Conservation (phyloP, 352 stramenopile genomes). For the Phytophthora macrochlamydospora region DNA sequence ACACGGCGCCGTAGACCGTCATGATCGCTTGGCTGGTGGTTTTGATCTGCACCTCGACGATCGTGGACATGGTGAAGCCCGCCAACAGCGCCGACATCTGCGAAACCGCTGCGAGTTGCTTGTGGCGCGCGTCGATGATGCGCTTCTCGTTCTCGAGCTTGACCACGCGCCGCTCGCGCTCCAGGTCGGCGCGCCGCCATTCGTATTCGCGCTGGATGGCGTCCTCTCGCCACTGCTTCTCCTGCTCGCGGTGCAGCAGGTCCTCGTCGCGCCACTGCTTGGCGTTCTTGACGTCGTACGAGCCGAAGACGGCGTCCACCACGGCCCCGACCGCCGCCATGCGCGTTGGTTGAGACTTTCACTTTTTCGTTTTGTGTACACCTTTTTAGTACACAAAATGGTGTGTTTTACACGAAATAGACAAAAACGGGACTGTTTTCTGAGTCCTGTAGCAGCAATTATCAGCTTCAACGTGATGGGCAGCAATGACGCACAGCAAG, state of each 20-base stretch:
- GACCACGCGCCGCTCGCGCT: conserved; percentile 67
- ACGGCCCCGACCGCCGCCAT: conserved; percentile 71
- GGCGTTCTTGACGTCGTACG: conserved; percentile 84
- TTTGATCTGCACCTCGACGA: conserved; percentile 71
- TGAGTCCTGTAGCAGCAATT: neutral
- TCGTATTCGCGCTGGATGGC: conserved; percentile 66
- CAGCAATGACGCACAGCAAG: conserved; percentile 6
- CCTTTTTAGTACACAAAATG: neutral
- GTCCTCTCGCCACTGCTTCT: conserved; percentile 84
- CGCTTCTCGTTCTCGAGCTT: conserved; percentile 88
- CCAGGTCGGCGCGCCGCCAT: conserved; percentile 73
- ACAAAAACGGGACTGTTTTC: conserved; percentile 26
- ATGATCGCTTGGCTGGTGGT: conserved; percentile 54
- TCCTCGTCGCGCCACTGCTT: conserved; percentile 86
- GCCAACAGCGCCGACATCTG: conserved; percentile 71
- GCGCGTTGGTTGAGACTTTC: too few relatives aligned
- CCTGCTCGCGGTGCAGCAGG: conserved; percentile 67
- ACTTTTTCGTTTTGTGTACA: too few relatives aligned
- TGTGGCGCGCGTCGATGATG: conserved; percentile 74
- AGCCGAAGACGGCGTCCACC: conserved; percentile 79
- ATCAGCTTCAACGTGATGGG: conserved; percentile 35
- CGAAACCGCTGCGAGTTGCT: conserved; percentile 68
- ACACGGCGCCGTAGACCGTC: conserved; percentile 58
- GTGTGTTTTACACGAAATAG: neutral
- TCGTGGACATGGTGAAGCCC: conserved; percentile 75